Percentiles rank a stretch among this genome's conserved stretches.
These are phyloP conservation scores for Rhizoctonia solani DNA, from an alignment of 1,284 basidiomycete species.

Conservation along the genomic window DNA sequence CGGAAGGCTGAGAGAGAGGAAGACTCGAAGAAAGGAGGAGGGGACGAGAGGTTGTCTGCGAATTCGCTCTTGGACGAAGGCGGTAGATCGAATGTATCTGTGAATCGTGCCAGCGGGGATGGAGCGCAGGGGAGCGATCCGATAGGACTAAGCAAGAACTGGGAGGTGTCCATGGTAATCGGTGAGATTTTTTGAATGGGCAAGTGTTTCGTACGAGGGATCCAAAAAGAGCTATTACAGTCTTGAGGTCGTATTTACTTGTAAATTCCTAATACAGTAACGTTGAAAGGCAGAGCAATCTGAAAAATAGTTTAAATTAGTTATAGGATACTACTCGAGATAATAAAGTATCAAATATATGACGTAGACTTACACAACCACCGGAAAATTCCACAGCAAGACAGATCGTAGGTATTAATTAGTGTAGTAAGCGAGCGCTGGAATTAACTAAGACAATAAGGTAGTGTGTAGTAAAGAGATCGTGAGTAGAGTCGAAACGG, in stretches of 20 bases:
- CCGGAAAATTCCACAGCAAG: too few relatives aligned
- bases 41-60: slow-evolving; percentile 28
- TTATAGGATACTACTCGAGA: too few relatives aligned
- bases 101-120: slow-evolving; percentile 32
- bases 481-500: slow-evolving; percentile 8
- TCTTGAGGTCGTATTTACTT: background rate
- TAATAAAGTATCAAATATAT: too few relatives aligned
- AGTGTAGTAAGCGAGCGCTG: too few relatives aligned
- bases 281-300: too few relatives aligned
- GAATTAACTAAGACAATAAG: background rate
- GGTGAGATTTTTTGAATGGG: background rate
- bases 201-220: background rate
- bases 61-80: slow-evolving; percentile 32
- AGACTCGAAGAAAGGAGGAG: slow-evolving; percentile 29
- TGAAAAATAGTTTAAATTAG: too few relatives aligned
- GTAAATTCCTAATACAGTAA: slow-evolving; percentile 12
- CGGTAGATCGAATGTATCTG: slow-evolving; percentile 26
- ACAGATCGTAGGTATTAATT: too few relatives aligned
- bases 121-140: slow-evolving; percentile 30
- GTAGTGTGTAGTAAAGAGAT: slow-evolving; percentile 16
- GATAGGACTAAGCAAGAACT: slow-evolving; percentile 33
- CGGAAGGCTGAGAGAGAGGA: slow-evolving; percentile 6
- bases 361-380: too few relatives aligned
- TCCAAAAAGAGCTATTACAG: slow-evolving; percentile 17
- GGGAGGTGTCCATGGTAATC: slow-evolving; percentile 32